These are phyloP conservation scores for Bjerkandera adusta DNA, from an alignment of 1,284 basidiomycete species.

Conservation along the genomic window DNA sequence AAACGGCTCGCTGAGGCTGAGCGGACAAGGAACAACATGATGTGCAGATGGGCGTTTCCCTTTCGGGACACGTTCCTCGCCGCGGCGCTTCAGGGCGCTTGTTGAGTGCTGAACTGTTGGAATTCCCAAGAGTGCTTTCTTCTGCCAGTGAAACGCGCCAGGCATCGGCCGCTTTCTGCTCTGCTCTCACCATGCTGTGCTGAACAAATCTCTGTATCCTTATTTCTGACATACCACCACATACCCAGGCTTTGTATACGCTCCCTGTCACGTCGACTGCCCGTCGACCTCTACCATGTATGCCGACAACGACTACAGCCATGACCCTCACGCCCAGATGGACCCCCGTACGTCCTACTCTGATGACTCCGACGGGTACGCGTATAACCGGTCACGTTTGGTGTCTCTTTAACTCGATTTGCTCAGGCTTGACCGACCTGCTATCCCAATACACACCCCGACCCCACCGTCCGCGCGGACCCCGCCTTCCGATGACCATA, in stretches of 20 bases:
- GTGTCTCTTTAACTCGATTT: not conserved
- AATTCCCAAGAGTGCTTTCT: too few species aligned
- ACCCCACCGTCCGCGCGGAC: conserved; percentile 9
- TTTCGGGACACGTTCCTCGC: too few species aligned
- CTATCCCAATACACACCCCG: conserved; percentile 2
- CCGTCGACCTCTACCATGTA: too few species aligned
- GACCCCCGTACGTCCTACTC: conserved; percentile 8
- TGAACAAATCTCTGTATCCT: conserved; percentile 2
- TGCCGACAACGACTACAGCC: too few species aligned
- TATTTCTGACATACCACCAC: conserved; percentile 1
- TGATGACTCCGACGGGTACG: conserved; percentile 16
- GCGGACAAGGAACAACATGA: not conserved
- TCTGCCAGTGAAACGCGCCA: too few species aligned
- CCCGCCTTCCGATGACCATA: conserved; percentile 13
- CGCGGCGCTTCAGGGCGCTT: too few species aligned
- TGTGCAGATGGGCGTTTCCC: too few species aligned
- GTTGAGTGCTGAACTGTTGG: too few species aligned
- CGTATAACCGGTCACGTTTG: not conserved
- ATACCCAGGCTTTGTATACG: too few species aligned
- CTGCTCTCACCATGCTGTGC: conserved; percentile 9
- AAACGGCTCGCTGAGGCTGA: not conserved
- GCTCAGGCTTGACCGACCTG: not conserved
- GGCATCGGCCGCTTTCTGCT: too few species aligned
- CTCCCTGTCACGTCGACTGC: too few species aligned
- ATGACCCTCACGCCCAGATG: too few species aligned